A percentile compares a stretch with the other conserved stretches of the same genome.
Evolutionary conservation across 257 asterid species (phyloP).

Genomic region (Jasminum sambac): DNA sequence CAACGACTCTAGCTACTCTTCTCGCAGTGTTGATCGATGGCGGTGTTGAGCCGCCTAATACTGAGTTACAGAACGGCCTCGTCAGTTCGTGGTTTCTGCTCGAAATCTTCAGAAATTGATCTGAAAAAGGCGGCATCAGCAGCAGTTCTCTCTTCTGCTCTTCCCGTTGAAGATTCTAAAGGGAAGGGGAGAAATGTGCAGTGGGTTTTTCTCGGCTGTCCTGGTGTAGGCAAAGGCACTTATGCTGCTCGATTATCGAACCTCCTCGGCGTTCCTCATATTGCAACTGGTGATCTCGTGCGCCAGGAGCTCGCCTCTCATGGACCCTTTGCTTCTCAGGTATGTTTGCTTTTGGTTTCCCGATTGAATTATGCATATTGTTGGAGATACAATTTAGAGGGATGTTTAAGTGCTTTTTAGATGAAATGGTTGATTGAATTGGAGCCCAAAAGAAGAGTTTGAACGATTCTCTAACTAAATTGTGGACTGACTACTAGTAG

Average conservation of each 20-base stretch:
- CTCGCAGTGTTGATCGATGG: conserved; percentile 43
- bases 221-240: conserved; percentile 97
- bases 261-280: conserved; percentile 85
- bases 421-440: no score
- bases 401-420: no score
- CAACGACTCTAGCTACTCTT: not conserved
- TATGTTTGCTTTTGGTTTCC: conserved; percentile 4
- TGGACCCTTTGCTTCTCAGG: conserved; percentile 77
- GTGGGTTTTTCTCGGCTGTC: conserved; percentile 96
- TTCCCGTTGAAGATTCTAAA: conserved; percentile 22
- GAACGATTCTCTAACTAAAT: no score
- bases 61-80: conserved; percentile 32
- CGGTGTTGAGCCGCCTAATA: conserved; percentile 66
- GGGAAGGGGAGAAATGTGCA: conserved; percentile 65
- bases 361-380: not conserved
- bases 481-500: no score
- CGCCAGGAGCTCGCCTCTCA: conserved; percentile 74
- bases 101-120: conserved; percentile 34
- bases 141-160: conserved; percentile 41
- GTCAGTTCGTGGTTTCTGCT: conserved; percentile 42
- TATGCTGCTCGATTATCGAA: conserved; percentile 79
- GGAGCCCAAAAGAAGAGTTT: no score
- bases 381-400: not conserved
- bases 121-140: conserved; percentile 29
- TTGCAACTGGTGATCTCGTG: conserved; percentile 97